Evolutionary conservation across 768 basidiomycete genomes (phyloP), one percentile per base, ranked within the genome.

Genomic region (Boletus rufocinnamomeus): DNA sequence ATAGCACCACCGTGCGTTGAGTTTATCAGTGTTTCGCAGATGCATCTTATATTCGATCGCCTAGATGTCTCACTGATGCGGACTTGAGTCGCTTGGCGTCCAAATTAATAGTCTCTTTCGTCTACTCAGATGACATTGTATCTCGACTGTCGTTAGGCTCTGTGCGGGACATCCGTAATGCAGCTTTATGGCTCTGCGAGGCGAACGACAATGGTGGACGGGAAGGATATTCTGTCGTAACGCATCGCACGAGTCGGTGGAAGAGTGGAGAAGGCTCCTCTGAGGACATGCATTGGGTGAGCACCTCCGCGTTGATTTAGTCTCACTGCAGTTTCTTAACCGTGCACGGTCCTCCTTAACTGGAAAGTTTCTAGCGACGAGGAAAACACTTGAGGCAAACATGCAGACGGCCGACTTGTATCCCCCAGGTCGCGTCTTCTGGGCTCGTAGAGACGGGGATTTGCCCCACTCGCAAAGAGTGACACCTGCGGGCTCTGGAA

Each of bases 331-430:
- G 1, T 49, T 52, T 60, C 28, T 43, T n/a, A 52, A 17, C 19
- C 27, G 11, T 19, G 34, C 40, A 21, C 34, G 21, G 25, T 40
- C 3, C 37, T 30, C 30, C 27, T 51, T 53, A 9, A 45, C 34
- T 46, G 43, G 25, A 48, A 55, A 93, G 91, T 91, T 93, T 66
- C 76, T 93, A 40, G 82, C 89, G 0, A 82, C 89, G 57, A 84
- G 91, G 46, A 93, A 90, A 77, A 92, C 91, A 3, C 79, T 93
- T 0, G 89, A 93, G 69, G 91, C 90, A 46, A 91, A 89, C 58
- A 93, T 93, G 91, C 81, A 84, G 50, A 82, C 80, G 76, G 75
- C 83, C 3, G 80, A 86, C 62, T 80, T 91, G 69, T 91, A 83
- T 60, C 91, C 91, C 14, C 88, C 91, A 0, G 91, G 90, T 3